Conservation (phyloP, 2,329 filamentous ascomycete genomes). For the Talaromyces atroroseus region DNA sequence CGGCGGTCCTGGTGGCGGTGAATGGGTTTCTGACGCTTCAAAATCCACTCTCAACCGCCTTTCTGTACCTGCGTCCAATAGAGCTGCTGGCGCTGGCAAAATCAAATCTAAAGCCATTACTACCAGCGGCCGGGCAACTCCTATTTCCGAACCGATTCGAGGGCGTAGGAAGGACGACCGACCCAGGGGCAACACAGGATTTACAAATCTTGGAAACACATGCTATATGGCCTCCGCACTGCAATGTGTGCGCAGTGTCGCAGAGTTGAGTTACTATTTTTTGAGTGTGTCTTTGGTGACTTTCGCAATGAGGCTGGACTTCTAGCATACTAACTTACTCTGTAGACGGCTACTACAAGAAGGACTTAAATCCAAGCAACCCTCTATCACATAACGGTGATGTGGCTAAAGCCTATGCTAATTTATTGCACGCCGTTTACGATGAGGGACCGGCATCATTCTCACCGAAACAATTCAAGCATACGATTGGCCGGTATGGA, state of each 20-base stretch:
- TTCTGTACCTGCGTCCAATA: constrained; percentile 44
- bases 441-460: constrained; percentile 63
- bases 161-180: constrained; percentile 64
- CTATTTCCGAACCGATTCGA: constrained; percentile 63
- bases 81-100: constrained; percentile 26
- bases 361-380: constrained; percentile 80
- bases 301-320: background rate
- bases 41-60: constrained; percentile 40
- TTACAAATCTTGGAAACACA: constrained; percentile 90
- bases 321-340: constrained; percentile 10
- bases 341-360: constrained; percentile 59
- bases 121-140: constrained; percentile 62
- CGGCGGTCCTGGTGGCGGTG: constrained; percentile 48
- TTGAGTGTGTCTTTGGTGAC: constrained; percentile 43
- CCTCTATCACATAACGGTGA: constrained; percentile 78
- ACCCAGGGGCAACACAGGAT: constrained; percentile 69
- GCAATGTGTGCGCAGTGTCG: constrained; percentile 88
- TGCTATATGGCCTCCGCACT: constrained; percentile 99
- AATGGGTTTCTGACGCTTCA: constrained; percentile 50
- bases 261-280: constrained; percentile 92
- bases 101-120: constrained; percentile 35
- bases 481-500: constrained; percentile 71
- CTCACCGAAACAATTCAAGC: constrained; percentile 75
- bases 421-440: constrained; percentile 73
- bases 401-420: constrained; percentile 78